Base-by-base conservation (phyloP, 129 eudicot species). In the Pulicaria dysenterica region DNA sequence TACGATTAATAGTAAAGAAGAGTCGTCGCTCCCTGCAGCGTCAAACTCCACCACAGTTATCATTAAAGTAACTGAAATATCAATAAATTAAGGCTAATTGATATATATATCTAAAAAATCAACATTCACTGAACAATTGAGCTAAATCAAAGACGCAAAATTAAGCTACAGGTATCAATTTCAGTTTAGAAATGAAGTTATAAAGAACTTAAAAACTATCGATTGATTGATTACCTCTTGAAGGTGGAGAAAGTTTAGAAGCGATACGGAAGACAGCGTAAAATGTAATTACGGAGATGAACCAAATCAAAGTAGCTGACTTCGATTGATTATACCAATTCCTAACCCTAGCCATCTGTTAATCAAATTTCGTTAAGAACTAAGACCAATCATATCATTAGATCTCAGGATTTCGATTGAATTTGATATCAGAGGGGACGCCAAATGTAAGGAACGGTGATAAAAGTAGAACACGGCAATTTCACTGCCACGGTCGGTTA, bases 191-290 rank as follows among this genome's bases (percentile, higher is more conserved):
- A 69, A 67, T 19, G 5, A 34, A 4, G 19, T n/a, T 73, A 31
- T 50, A 6, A 9, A 13, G 13, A 19, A 42, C 3, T 62, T 55
- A 63, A 17, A 41, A 5, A 56, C 14, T 13, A 40, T 63, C 47
- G 57, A 60, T 58, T 3, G 51, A 31, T 31, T 24, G 34, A 42
- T 62, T 75, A 91, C 96, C 96, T 83, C 79, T 49, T 56, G 77
- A 48, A 82, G 67, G 31, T 70, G 79, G 56, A 69, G 82, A 38
- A 45, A 73, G 69, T 79, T 6, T 59, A 68, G 67, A 85, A 72
- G 92, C 93, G 88, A 90, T 84, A 42, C 63, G 92, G 70, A 89
- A 77, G 6, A 83, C 4, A 58, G 61, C 74, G 72, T 73, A 93
- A 64, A 90, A 94, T 48, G 73, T 74, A 63, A 87, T 24, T 44